phyloP scores from a whole-genome alignment of 345 rosid genomes.

The Arabidopsis thaliana region TAIR10.1 NC_003076.8:2308001-2308500 shows the following conservation, averaged over 20 bases:
- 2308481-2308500: not conserved
- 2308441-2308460: not conserved
- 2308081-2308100: slow-evolving; percentile 18
- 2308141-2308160: slow-evolving; percentile 6
- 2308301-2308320: not conserved
- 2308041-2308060: slow-evolving; percentile 26
- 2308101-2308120: not conserved
- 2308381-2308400: not conserved
- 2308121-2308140: not conserved
- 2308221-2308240: slow-evolving; percentile 33
- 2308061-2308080: slow-evolving; percentile 47
- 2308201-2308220: slow-evolving; percentile 41
- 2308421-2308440: not conserved
- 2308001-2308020: slow-evolving; percentile 37
- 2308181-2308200: slow-evolving; percentile 28
- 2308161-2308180: slow-evolving; percentile 5
- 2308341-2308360: not conserved
- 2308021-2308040: slow-evolving; percentile 30
- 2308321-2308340: slow-evolving; percentile 1
- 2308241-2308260: slow-evolving; percentile 40
- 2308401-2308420: not conserved
- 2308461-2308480: not conserved
- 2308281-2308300: not conserved
- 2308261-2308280: not conserved
- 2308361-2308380: not conserved